phyloP scores from a whole-genome alignment of 768 basidiomycete genomes.

The Neoboletus brunneissimus region DNA sequence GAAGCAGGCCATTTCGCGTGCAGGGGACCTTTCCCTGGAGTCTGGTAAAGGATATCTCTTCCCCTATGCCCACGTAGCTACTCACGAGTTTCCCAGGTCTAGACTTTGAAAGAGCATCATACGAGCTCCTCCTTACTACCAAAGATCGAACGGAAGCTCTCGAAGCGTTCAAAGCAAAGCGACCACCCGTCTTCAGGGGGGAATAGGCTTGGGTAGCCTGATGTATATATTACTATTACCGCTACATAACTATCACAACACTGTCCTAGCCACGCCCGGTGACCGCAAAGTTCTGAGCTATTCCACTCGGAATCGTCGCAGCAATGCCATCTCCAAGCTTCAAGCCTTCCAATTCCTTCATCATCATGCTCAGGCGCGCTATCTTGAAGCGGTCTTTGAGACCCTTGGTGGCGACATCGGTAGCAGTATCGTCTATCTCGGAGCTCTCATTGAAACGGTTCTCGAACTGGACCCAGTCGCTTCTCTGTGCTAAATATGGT shows the following conservation, averaged over 20 bases:
- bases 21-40: constrained; percentile 76
- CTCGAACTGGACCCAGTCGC: constrained; percentile 87
- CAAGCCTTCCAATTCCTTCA: constrained; percentile 80
- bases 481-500: constrained; percentile 87
- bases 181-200: constrained; percentile 75
- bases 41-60: constrained; percentile 43
- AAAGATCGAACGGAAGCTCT: constrained; percentile 83
- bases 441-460: constrained; percentile 69
- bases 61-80: not conserved
- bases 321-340: constrained; percentile 56
- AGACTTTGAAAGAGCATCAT: constrained; percentile 87
- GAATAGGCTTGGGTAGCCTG: constrained; percentile 43
- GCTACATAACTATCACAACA: not conserved
- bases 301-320: constrained; percentile 56
- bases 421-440: constrained; percentile 41
- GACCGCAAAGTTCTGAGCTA: constrained; percentile 53
- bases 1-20: constrained; percentile 79
- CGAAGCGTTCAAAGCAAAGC: constrained; percentile 82
- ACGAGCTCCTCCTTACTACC: constrained; percentile 72
- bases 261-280: constrained; percentile 43
- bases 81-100: constrained; percentile 49
- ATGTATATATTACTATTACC: constrained; percentile 2
- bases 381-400: constrained; percentile 60
- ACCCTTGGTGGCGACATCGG: constrained; percentile 40
- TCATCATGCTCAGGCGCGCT: constrained; percentile 75